phyloP scores from a whole-genome alignment of 257 asterid genomes.

The Solanum microdontum region DNA sequence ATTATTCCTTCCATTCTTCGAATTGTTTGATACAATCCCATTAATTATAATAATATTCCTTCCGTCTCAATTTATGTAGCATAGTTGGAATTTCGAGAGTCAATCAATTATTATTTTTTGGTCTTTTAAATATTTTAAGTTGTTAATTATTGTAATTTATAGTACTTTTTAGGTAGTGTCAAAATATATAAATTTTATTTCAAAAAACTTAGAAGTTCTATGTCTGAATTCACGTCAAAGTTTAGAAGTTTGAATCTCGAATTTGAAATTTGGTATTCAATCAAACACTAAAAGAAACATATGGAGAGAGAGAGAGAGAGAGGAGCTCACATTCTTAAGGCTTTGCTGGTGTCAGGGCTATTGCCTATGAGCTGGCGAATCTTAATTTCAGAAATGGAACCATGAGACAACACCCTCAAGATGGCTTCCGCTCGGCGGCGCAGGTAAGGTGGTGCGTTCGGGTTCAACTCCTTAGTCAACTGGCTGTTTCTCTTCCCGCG shows the following conservation, averaged over 20 bases:
- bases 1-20: background rate
- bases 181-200: background rate
- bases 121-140: background rate
- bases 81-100: background rate
- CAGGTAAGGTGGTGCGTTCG: slow-evolving; percentile 36
- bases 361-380: slow-evolving; percentile 86
- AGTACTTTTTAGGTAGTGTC: too few relatives aligned
- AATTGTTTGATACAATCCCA: background rate
- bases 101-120: background rate
- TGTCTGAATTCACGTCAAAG: background rate
- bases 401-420: slow-evolving; percentile 47
- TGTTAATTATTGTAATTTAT: background rate
- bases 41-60: background rate
- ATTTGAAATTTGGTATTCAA: background rate
- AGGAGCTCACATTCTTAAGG: slow-evolving; percentile 65
- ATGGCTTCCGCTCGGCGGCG: slow-evolving; percentile 62
- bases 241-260: background rate
- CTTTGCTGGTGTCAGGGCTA: slow-evolving; percentile 99
- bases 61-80: background rate
- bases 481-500: background rate
- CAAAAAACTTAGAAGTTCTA: background rate
- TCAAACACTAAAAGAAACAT: background rate
- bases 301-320: background rate
- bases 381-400: slow-evolving; percentile 68
- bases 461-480: background rate